Conservation (phyloP, 495 filamentous ascomycete species). For the Hyaloscypha bicolor region DNA sequence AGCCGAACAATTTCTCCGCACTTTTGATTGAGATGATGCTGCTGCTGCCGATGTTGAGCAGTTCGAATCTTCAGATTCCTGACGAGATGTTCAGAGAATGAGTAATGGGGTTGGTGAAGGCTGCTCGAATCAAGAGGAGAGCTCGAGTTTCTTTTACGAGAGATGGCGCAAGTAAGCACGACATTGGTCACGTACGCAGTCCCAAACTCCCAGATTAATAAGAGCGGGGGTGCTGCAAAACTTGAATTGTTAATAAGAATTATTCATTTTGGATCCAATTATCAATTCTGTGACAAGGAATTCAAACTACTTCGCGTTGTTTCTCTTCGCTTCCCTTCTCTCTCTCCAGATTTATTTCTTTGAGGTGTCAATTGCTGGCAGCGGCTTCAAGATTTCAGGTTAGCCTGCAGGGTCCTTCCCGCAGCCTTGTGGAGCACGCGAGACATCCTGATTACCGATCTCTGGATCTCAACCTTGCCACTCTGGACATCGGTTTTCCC, state of each 20-base stretch:
- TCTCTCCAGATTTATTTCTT: neutral
- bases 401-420: neutral
- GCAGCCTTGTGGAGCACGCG: neutral
- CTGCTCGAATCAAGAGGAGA: neutral
- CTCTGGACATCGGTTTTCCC: neutral
- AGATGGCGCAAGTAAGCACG: neutral
- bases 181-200: neutral
- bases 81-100: no score
- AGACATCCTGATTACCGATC: neutral
- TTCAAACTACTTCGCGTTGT: neutral
- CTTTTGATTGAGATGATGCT: neutral
- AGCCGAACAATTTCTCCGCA: slow-evolving; percentile 2
- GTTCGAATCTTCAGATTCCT: neutral
- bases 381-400: neutral
- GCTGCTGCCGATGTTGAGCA: neutral
- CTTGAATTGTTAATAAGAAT: no score
- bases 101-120: neutral
- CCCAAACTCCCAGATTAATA: neutral
- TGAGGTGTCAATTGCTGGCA: neutral
- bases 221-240: no score
- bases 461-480: neutral
- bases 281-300: neutral
- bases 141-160: neutral
- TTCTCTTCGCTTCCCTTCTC: neutral
- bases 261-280: no score